Conservation (phyloP, 768 basidiomycete species). For the Tulasnella sp. region DNA sequence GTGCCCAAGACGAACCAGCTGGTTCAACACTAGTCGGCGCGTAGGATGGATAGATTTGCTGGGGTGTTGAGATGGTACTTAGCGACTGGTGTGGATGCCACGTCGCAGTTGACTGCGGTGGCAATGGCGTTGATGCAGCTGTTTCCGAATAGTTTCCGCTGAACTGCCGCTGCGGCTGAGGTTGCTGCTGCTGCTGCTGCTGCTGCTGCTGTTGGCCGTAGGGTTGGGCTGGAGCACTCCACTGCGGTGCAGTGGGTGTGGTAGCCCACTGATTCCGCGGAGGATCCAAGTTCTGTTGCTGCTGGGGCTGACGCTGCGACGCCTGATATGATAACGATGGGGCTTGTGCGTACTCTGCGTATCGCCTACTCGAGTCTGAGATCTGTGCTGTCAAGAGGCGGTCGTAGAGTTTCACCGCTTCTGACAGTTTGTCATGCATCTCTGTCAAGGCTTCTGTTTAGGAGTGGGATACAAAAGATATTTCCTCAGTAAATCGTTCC, state of each 20-base stretch:
- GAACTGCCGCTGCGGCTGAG: too few relatives aligned
- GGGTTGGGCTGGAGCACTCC: conserved; percentile 4
- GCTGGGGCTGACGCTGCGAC: conserved; percentile 14
- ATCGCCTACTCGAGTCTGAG: conserved; percentile 55
- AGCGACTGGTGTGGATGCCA: too few relatives aligned
- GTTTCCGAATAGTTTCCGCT: too few relatives aligned
- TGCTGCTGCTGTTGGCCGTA: neutral
- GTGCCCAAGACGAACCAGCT: neutral
- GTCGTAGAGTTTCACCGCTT: conserved; percentile 89
- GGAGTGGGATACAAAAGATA: neutral
- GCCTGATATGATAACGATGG: conserved; percentile 13
- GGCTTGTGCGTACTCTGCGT: conserved; percentile 19
- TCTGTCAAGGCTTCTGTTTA: conserved; percentile 69
- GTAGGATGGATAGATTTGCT: too few relatives aligned
- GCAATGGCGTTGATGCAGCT: too few relatives aligned
- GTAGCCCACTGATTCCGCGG: neutral
- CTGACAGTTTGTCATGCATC: conserved; percentile 89
- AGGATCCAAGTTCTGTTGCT: neutral
- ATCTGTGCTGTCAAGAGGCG: conserved; percentile 76
- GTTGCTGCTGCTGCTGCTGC: too few relatives aligned
- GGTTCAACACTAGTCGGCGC: too few relatives aligned
- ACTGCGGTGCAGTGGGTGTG: neutral
- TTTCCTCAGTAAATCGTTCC: neutral
- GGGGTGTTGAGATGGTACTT: too few relatives aligned
- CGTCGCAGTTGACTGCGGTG: too few relatives aligned